Base-by-base conservation (phyloP, 2,329 filamentous ascomycete genomes). In the Dactylella cylindrospora region DNA sequence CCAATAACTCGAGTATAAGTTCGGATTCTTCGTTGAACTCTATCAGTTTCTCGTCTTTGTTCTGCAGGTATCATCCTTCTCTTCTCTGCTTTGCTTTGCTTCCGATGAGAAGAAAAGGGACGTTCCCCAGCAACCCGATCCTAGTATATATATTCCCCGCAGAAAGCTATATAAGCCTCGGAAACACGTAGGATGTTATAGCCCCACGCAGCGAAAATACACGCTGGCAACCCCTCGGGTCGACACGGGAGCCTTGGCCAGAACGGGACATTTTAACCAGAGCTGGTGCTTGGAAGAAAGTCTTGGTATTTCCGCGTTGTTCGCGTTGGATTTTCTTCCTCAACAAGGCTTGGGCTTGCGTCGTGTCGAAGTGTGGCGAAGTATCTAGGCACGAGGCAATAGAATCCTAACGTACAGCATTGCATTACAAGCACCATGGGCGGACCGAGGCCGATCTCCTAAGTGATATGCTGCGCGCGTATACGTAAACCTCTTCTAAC, bases 241-340 rank as follows among this genome's bases (percentile, higher is more conserved):
- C 29, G 19, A 40, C 13, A 45, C 45, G 39, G 32, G 51, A 39
- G 39, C 31, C 45, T 22, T 31, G 39, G 39, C 38, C n/a, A 50
- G 46, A 51, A 60, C 46, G 46, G 19, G 35, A 17, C 17, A 26
- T 36, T 39, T 31, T 40, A 23, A 43, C 13, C 20, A 12, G 28
- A 33, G 29, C 39, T 25, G 39, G 25, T 43, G 41, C 55, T 49
- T 20, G 41, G 41, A 51, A 46, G 28, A 41, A 43, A 46, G 20
- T n/a, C n/a, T n/a, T n/a, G n/a, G n/a, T n/a, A 29, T 29, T 50
- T 36, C 38, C 36, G 55, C 47, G 55, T 61, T 61, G 55, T 47
- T 47, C 41, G 47, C 44, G 55, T 61, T 40, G 47, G 52, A 61
- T 29, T 46, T 61, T 17, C 13, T 15, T 61, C 41, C 35, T 32